Evolutionary conservation across 495 filamentous ascomycete species (phyloP), one percentile per base, ranked within the genome.

Genomic region (Daldinia bambusicola): DNA sequence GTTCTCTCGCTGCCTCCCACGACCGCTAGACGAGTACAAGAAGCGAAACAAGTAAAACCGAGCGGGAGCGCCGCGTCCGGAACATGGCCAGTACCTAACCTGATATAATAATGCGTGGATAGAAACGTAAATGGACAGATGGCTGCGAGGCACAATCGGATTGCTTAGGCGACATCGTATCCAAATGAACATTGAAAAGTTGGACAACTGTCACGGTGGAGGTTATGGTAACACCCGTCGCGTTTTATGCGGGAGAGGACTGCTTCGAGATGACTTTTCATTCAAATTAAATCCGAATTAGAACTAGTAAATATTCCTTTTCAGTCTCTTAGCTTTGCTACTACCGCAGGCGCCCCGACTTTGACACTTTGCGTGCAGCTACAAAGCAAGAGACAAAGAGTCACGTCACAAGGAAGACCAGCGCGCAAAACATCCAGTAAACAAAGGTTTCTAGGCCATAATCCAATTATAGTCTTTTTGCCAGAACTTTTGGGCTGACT

Each of bases 381-480:
- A 26, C 56, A 60, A 60, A 60, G 22, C 18, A 60, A 37, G 26
- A 50, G 26, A 71, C 68, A 71, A 71, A 71, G 68, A 3, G 7
- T 26, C 20, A 45, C 20, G 37, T 26, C 20, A 38, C 31, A 13
- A 7, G 12, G 59, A 69, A 32, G 18, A 9, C n/a, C 13, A 43
- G 10, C 31, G 41, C 40, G 41, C 31, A 50, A 30, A 13, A 9
- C 37, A 38, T 14, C 43, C 45, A 37, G 34, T 16, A 41, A 51
- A 57, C 34, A 50, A 67, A 62, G 40, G n/a, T 22, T 30, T 10
- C 34, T 6, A 36, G 7, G 20, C 16, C 7, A 48, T 10, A 48
- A 20, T 48, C 20, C 18, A 48, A 13, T 48, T 48, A 12, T 0
- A 48, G 20, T 12, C 7, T 18, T 48, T 16, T 9, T 9, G 16